Evolutionary conservation across 169 alveolate species (phyloP), one percentile per base, ranked within the genome.

Genomic region (Plasmodium gaboni): DNA sequence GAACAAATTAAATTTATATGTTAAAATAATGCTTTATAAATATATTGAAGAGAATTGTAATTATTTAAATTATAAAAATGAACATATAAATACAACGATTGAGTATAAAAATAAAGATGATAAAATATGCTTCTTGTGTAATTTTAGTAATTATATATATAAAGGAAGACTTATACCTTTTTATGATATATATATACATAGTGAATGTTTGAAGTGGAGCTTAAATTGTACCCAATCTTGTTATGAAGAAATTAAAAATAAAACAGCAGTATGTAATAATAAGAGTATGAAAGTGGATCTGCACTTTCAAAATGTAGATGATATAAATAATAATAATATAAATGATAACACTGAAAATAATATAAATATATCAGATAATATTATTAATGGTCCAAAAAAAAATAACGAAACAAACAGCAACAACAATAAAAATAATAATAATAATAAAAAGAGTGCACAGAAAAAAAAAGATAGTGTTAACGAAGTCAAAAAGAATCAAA

Each of bases 171-270:
- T 93, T 72, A 48, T 93, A 3, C 95, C 95, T n/a, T 93, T 93
- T 89, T 87, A 93, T 51, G 92, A 93, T 70, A 90, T 93, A 8
- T 90, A 61, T 78, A 64, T 93, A 22, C 95, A 93, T 53, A 87
- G 93, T 55, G 95, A 93, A 53, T 93, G 95, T 57, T 50, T 93
- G 51, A 92, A 90, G 28, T 93, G 95, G 95, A 90, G 94, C n/a
- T 57, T 93, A 76, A 90, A 88, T 53, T 88, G 93, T 57, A 88
- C 70, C 6, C 93, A 93, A 48, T 87, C 64, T 64, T 87, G 92
- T 24, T 86, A 53, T 32, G 78, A 63, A 32, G 51, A 74, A 12
- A 69, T 22, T 28, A 44, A 70, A 17, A 68, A 68, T 32, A 68
- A 68, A 24, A 44, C 7, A 2, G 12, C n/a, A 12, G 17, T 8